Base-by-base conservation (phyloP, 768 basidiomycete genomes). In the Lactarius hatsudake region DNA sequence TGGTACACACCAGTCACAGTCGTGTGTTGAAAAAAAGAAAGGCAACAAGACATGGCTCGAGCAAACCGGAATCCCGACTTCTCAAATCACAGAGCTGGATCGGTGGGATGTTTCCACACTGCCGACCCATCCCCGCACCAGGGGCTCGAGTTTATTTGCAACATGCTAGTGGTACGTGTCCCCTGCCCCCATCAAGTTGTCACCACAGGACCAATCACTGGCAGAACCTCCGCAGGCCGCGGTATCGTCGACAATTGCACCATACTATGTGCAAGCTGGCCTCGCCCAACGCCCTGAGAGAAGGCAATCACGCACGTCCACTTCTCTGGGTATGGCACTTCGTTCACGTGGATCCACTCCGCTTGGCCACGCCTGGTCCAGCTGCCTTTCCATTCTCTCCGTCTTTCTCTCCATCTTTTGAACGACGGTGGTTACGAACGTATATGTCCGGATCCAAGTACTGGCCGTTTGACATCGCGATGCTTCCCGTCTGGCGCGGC, bases 401-500 rank as follows among this genome's bases (percentile, higher is more conserved):
- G n/a, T 1, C 40, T 8, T 26, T 15, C 26, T 30, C 1, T 12
- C n/a, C 23, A n/a, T 1, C 40, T 8, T 23, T 61, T 32, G 26
- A 9, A 53, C n/a, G 20, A 18, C 20, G 45, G 38, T 13, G 7
- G 23, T 38, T 38, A 60, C 34, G 51, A 20, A 7, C 38, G 53
- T 51, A 36, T 59, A 30, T 48, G 17, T 63, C 81, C 51, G 81
- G 81, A 2, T 61, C 74, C 10, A 74, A 73, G 63, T 77, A 75
- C 36, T 79, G 78, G 0, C 81, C 80, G 1, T 77, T 81, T 54
- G 78, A 81, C 70, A 65, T 81, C n/a, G 76, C 80, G 2, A 77
- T 81, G 72, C 70, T 81, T 0, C 81, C 80, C 17, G 80, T 81
- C 32, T 81, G 81, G 81, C 76, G 80, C 9, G 80, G 81, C 20